phyloP scores from a whole-genome alignment of 768 basidiomycete genomes.

The Leccinum aurantiacum region DNA sequence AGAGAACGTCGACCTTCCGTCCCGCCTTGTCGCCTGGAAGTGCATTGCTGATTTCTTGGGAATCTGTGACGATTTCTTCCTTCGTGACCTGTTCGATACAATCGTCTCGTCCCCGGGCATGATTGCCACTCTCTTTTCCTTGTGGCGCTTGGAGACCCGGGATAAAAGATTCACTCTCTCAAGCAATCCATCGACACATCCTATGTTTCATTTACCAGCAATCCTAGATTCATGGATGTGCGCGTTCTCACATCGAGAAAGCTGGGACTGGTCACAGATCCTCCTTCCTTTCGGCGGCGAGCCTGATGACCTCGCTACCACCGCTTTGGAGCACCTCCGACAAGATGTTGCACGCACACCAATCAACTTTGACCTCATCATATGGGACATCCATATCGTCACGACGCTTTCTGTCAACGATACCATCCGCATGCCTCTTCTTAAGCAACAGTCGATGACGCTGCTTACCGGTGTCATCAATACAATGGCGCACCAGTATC shows the following conservation, averaged over 20 bases:
- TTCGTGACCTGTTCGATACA: conserved; percentile 19
- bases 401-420: conserved; percentile 27
- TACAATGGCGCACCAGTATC: conserved; percentile 12
- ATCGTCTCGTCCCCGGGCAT: conserved; percentile 21
- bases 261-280: conserved; percentile 30
- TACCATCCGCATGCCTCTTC: conserved; percentile 23
- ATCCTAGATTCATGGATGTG: conserved; percentile 31
- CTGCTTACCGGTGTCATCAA: conserved; percentile 19
- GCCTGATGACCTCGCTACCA: conserved; percentile 17
- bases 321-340: conserved; percentile 26
- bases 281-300: conserved; percentile 24
- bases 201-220: conserved; percentile 11
- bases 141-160: conserved; percentile 29
- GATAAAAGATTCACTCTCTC: conserved; percentile 19
- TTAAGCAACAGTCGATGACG: conserved; percentile 23
- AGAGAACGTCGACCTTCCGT: conserved; percentile 17
- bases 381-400: conserved; percentile 33
- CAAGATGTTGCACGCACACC: conserved; percentile 23
- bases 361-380: conserved; percentile 27
- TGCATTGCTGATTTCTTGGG: conserved; percentile 23
- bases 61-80: conserved; percentile 15
- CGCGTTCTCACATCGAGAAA: conserved; percentile 22
- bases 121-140: conserved; percentile 22
- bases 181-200: conserved; percentile 5
- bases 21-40: conserved; percentile 23